Percentiles rank a stretch among this genome's conserved stretches.
phyloP scores from a whole-genome alignment of 345 rosid species.

The Acer saccharum region DNA sequence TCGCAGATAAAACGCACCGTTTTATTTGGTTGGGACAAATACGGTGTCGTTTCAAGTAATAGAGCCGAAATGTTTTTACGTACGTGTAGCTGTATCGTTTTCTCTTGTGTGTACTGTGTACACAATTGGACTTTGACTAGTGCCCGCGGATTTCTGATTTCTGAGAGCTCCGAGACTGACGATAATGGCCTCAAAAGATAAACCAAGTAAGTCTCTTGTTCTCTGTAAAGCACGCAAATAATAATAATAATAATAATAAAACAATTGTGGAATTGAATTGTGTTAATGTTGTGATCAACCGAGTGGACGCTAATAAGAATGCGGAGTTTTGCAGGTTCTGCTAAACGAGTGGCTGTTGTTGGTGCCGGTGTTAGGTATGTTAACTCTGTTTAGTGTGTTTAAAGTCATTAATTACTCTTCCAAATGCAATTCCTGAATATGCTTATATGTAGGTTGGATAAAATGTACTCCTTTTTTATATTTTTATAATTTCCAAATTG shows the following conservation, averaged over 20 bases:
- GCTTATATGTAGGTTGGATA: neutral
- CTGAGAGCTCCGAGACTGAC: neutral
- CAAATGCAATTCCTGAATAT: neutral
- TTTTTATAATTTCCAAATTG: neutral
- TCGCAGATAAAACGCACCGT: no score
- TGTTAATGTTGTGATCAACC: neutral
- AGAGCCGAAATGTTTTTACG: neutral
- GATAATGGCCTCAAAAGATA: conserved; percentile 43
- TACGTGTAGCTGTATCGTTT: no score
- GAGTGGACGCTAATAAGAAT: neutral
- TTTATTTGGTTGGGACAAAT: neutral
- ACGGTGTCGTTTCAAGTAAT: neutral
- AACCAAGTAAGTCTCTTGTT: conserved; percentile 18
- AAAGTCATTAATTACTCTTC: neutral
- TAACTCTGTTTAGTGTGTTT: neutral
- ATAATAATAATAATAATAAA: no score
- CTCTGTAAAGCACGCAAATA: neutral
- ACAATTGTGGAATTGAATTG: conserved; percentile 1
- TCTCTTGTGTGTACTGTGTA: no score
- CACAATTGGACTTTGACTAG: neutral
- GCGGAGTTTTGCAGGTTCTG: conserved; percentile 36
- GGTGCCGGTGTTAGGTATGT: conserved; percentile 88
- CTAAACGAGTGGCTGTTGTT: conserved; percentile 70
- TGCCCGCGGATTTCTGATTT: neutral
- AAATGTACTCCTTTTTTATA: neutral